Percentiles rank a stretch among this genome's conserved stretches.
These are phyloP conservation scores for Heracleum sosnowskyi DNA, from an alignment of 129 eudicot genomes.

Conservation along the genomic window DNA sequence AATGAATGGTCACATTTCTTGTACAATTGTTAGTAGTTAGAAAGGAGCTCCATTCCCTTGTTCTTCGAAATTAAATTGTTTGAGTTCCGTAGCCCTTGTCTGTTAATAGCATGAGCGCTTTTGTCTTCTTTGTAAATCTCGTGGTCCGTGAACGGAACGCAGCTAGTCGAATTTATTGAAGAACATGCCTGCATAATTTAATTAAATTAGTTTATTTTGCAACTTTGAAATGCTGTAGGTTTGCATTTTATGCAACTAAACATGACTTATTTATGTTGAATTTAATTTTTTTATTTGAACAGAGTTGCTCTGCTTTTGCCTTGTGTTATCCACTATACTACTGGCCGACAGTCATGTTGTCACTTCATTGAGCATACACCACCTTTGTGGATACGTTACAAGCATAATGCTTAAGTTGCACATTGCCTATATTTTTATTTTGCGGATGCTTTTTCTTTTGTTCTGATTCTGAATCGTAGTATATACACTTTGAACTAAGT, in stretches of 20 bases:
- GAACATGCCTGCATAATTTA: background rate
- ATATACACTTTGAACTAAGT: background rate
- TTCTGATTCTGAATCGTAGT: too few relatives aligned
- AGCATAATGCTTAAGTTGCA: background rate
- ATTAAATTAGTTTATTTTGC: background rate
- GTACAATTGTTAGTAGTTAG: background rate
- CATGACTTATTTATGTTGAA: background rate
- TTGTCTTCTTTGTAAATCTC: background rate
- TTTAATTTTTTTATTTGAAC: background rate
- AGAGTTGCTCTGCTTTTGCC: background rate
- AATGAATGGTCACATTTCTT: background rate
- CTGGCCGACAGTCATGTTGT: background rate
- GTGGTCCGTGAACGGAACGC: background rate
- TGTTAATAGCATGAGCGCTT: too few relatives aligned
- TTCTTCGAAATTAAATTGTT: background rate
- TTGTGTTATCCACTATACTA: background rate
- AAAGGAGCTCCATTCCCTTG: background rate
- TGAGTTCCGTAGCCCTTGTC: too few relatives aligned
- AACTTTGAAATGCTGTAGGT: background rate
- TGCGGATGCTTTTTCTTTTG: too few relatives aligned
- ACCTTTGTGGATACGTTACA: background rate
- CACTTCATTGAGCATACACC: background rate
- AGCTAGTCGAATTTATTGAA: too few relatives aligned
- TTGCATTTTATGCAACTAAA: background rate
- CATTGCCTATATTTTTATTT: background rate